Evolutionary conservation across 306 rosid species (phyloP).

Genomic region (Oemleria cerasiformis): DNA sequence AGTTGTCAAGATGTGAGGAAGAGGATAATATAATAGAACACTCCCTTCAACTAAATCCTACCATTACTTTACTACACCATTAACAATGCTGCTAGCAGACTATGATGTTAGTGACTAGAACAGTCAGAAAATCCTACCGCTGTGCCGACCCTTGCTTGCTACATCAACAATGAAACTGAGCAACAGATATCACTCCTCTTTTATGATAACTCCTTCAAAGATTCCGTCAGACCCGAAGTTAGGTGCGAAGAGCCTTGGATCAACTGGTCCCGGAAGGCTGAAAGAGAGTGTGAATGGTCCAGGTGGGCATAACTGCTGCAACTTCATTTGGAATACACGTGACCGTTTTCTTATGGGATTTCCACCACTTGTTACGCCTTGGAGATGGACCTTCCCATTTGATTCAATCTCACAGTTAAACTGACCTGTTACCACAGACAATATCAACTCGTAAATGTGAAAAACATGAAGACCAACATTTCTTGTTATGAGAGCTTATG

Average conservation of each 20-base stretch:
- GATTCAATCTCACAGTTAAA: slow-evolving; percentile 69
- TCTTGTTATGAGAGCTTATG: neutral
- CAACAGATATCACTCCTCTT: slow-evolving; percentile 30
- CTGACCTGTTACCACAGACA: slow-evolving; percentile 40
- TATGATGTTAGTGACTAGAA: neutral
- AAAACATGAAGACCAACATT: neutral
- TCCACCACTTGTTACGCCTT: slow-evolving; percentile 53
- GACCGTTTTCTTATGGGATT: slow-evolving; percentile 50
- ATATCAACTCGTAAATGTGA: neutral
- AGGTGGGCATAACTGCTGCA: slow-evolving; percentile 49
- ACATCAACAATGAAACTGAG: slow-evolving; percentile 6
- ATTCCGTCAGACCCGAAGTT: slow-evolving; percentile 65
- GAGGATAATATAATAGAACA: neutral
- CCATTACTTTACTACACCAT: neutral
- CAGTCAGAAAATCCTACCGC: slow-evolving; percentile 6
- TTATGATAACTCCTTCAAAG: slow-evolving; percentile 63
- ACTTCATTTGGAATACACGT: slow-evolving; percentile 49
- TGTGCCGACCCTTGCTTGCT: neutral
- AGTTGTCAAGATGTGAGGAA: neutral
- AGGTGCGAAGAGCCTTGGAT: slow-evolving; percentile 75
- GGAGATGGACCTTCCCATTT: slow-evolving; percentile 60
- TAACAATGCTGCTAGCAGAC: neutral
- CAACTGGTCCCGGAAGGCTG: slow-evolving; percentile 77
- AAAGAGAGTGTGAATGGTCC: slow-evolving; percentile 72
- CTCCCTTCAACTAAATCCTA: neutral